Evolutionary conservation across 768 basidiomycete species (phyloP).

Genomic region (Cystobasidium ongulense): DNA sequence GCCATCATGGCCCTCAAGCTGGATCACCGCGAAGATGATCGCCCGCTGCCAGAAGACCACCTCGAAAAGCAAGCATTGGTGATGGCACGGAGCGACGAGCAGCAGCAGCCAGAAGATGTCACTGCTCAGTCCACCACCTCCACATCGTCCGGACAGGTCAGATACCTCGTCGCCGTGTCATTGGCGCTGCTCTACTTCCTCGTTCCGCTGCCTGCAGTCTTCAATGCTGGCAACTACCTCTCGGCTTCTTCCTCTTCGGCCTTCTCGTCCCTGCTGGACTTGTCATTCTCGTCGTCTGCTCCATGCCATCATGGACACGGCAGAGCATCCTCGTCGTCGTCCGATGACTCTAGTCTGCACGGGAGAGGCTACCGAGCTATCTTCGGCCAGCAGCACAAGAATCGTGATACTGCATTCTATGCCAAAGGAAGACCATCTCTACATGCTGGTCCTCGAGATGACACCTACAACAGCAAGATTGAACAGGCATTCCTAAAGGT

Average conservation of each 20-base stretch:
- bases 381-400: not conserved
- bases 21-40: not conserved
- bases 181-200: not conserved
- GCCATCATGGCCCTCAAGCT: not conserved
- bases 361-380: not conserved
- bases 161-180: not conserved
- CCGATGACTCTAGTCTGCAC: not conserved
- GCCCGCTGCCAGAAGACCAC: not conserved
- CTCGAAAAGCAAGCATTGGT: not conserved
- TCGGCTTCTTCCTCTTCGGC: not conserved
- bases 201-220: not conserved
- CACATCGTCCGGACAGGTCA: not conserved
- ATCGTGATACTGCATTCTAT: not conserved
- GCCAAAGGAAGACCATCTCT: not conserved
- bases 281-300: not conserved
- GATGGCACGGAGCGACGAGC: not conserved
- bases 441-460: not conserved
- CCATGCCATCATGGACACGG: not conserved
- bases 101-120: not conserved
- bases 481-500: slow-evolving; percentile 17
- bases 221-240: slow-evolving; percentile 7
- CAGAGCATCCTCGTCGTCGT: not conserved
- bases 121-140: not conserved
- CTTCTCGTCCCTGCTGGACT: not conserved
- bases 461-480: not conserved